These are phyloP conservation scores for Kregervanrija delftensis DNA, from an alignment of 805 yeast genomes.

Conservation along the genomic window DNA sequence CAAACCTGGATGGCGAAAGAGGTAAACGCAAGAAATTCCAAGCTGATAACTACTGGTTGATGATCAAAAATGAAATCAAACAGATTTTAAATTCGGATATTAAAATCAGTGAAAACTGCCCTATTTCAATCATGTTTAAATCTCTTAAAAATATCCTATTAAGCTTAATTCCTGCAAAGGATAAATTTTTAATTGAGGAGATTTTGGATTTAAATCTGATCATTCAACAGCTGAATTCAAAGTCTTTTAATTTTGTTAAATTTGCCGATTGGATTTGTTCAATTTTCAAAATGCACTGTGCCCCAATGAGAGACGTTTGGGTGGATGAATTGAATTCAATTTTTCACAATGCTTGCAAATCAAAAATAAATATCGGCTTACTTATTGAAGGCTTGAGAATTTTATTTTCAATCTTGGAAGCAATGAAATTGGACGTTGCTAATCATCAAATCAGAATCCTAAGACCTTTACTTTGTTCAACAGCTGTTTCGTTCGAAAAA, in stretches of 20 bases:
- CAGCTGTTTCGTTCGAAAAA: constrained; percentile 83
- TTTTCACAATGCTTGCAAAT: constrained; percentile 39
- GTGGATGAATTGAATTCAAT: constrained; percentile 71
- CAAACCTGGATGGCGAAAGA: constrained; percentile 85
- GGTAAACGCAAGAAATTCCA: constrained; percentile 70
- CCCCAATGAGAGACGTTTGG: constrained; percentile 92
- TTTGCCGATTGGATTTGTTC: constrained; percentile 69
- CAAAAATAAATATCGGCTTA: constrained; percentile 24
- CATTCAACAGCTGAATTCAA: constrained; percentile 65
- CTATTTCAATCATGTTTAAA: constrained; percentile 62
- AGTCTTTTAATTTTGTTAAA: constrained; percentile 65
- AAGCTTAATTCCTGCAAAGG: constrained; percentile 71
- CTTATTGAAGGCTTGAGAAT: constrained; percentile 72
- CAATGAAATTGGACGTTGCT: constrained; percentile 92
- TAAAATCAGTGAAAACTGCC: constrained; percentile 14
- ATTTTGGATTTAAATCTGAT: constrained; percentile 71
- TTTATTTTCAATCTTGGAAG: constrained; percentile 78
- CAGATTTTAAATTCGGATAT: constrained; percentile 22
- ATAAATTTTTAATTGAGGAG: constrained; percentile 57
- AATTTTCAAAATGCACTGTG: constrained; percentile 83
- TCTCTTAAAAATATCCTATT: constrained; percentile 74
- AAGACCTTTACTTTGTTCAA: constrained; percentile 77
- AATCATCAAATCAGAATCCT: constrained; percentile 86
- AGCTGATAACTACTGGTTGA: constrained; percentile 80
- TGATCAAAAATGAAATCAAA: constrained; percentile 61